phyloP scores from a whole-genome alignment of 78 protist genomes.

The Cavenderia fasciculata region DNA sequence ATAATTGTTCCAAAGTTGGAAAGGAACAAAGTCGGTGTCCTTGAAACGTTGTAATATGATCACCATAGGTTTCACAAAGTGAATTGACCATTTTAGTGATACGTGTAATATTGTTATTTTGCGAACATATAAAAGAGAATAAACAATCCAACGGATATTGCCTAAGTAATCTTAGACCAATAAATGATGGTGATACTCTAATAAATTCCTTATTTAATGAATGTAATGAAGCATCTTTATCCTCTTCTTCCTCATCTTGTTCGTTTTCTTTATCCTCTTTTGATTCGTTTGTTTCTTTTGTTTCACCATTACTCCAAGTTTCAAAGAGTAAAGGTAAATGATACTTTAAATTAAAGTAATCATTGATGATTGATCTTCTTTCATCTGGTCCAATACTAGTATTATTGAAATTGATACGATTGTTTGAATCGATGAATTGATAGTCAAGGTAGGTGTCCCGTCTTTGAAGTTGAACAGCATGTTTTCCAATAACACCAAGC shows the following conservation, averaged over 20 bases:
- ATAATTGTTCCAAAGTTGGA: constrained; percentile 66
- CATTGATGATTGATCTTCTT: background rate
- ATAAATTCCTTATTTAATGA: constrained; percentile 41
- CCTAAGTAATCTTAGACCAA: constrained; percentile 63
- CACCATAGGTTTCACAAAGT: background rate
- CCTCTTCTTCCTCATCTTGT: background rate
- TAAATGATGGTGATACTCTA: background rate
- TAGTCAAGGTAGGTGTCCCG: constrained; percentile 1
- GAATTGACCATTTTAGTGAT: constrained; percentile 79
- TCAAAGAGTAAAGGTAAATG: background rate
- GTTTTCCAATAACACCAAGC: constrained; percentile 11
- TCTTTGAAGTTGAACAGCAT: constrained; percentile 17
- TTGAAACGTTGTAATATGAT: background rate
- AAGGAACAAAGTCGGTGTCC: constrained; percentile 6
- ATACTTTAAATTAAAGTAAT: constrained; percentile 27
- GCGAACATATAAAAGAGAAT: constrained; percentile 93
- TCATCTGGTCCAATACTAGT: background rate
- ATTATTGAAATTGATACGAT: background rate
- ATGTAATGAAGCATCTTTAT: background rate
- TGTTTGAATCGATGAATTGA: constrained; percentile 9
- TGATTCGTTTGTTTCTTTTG: no score
- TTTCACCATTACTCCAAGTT: constrained; percentile 5
- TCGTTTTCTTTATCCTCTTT: no score
- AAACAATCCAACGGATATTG: constrained; percentile 92
- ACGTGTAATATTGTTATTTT: constrained; percentile 92